phyloP scores from a whole-genome alignment of 495 filamentous ascomycete genomes.

The Aspergillus carlsbadensis region DNA sequence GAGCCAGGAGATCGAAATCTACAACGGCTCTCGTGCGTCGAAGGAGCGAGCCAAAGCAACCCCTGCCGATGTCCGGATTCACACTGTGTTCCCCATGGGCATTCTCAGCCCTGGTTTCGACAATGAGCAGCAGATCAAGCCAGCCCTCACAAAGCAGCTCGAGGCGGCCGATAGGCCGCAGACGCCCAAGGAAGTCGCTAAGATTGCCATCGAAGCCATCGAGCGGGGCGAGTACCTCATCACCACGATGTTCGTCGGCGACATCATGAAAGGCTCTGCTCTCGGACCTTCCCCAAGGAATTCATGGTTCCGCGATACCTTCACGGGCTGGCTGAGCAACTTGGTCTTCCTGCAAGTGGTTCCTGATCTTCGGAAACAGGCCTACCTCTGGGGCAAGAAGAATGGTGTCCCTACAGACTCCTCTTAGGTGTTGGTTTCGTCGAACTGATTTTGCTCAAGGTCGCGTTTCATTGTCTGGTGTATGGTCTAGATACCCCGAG shows the following conservation, averaged over 20 bases:
- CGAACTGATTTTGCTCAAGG: constrained; percentile 3
- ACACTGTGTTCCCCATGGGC: constrained; percentile 81
- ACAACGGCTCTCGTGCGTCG: constrained; percentile 61
- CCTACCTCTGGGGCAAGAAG: constrained; percentile 45
- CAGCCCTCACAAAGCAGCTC: constrained; percentile 73
- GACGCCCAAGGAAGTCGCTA: constrained; percentile 74
- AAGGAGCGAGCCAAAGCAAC: constrained; percentile 41
- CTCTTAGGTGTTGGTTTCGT: background rate
- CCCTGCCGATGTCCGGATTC: constrained; percentile 66
- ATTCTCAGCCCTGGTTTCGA: constrained; percentile 76
- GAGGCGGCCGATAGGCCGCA: constrained; percentile 81
- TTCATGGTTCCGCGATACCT: constrained; percentile 39
- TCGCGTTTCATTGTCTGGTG: constrained; percentile 18
- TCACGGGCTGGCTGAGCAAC: constrained; percentile 45
- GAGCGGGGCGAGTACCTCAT: constrained; percentile 80
- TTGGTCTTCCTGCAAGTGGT: constrained; percentile 43
- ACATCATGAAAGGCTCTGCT: constrained; percentile 60
- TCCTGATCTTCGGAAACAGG: constrained; percentile 43
- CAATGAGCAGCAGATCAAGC: constrained; percentile 78
- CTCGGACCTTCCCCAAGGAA: constrained; percentile 46
- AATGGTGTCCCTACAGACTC: constrained; percentile 34
- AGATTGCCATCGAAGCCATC: constrained; percentile 63
- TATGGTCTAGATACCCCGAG: constrained; percentile 23
- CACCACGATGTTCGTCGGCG: constrained; percentile 63
- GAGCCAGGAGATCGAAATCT: constrained; percentile 79